Evolutionary conservation across 371 early-diverging fungal genomes (phyloP).

Genomic region (Vittaforma corneae): DNA sequence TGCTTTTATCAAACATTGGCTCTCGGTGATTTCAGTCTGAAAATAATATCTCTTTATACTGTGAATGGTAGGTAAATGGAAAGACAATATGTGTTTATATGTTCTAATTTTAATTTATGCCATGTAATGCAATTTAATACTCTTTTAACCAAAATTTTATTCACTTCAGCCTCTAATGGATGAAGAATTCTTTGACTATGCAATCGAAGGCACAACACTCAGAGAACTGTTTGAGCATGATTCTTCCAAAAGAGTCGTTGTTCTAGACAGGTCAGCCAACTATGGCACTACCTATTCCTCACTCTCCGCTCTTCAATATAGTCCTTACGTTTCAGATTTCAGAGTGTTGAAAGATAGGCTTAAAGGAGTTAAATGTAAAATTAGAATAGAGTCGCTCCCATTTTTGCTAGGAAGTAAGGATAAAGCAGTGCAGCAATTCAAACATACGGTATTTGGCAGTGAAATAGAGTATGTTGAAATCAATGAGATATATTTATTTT

Average conservation of each 20-base stretch:
- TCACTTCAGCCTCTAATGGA: conserved; percentile 16
- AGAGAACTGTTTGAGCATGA: background rate
- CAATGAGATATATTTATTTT: background rate
- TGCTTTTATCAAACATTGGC: no score
- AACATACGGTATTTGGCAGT: background rate
- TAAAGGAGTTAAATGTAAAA: background rate
- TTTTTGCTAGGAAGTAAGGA: background rate
- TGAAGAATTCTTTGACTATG: conserved; percentile 7
- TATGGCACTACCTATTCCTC: conserved; percentile 8
- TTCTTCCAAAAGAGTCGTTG: background rate
- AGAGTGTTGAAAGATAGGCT: background rate
- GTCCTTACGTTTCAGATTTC: background rate
- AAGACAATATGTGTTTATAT: no score
- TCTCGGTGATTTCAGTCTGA: no score
- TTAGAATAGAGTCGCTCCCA: conserved; percentile 12
- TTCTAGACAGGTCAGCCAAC: background rate
- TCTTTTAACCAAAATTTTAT: no score
- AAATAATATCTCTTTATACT: no score
- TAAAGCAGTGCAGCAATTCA: background rate
- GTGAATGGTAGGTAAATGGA: no score
- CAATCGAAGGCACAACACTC: conserved; percentile 6
- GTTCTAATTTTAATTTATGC: no score
- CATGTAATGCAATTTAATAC: no score
- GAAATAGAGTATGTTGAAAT: conserved; percentile 7
- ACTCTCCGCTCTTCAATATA: background rate